These are phyloP conservation scores for Apiospora arundinis DNA, from an alignment of 2,329 filamentous ascomycete species.

Conservation along the genomic window DNA sequence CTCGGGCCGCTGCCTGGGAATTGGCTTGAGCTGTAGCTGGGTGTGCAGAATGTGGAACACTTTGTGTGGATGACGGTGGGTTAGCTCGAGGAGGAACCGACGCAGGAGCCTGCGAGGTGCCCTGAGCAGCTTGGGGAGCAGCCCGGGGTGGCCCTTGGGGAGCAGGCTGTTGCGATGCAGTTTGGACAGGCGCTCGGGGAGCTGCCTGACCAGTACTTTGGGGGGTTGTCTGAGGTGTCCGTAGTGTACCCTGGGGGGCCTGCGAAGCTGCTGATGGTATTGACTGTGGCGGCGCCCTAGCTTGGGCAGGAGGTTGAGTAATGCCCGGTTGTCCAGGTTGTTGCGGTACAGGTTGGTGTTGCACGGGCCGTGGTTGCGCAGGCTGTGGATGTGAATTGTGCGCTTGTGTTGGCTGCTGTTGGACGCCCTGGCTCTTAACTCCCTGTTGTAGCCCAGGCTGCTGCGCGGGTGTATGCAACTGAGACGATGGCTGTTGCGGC, in stretches of 20 bases:
- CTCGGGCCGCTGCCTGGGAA: neutral
- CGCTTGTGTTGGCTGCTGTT: conserved; percentile 1
- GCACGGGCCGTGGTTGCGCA: neutral
- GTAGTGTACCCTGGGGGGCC: neutral
- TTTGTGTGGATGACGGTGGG: neutral
- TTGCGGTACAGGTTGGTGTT: neutral
- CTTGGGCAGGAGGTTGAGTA: neutral
- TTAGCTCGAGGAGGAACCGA: neutral
- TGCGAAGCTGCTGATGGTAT: conserved; percentile 5
- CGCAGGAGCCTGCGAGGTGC: neutral
- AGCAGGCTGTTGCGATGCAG: neutral
- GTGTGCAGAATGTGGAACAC: neutral
- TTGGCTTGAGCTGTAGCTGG: neutral
- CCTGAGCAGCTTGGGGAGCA: neutral
- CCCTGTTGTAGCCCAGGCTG: neutral
- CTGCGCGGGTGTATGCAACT: conserved; percentile 6
- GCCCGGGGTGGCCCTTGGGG: neutral
- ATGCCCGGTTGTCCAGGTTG: neutral
- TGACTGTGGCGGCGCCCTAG: neutral
- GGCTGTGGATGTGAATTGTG: neutral
- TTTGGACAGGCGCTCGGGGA: neutral
- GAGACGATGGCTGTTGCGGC: conserved; percentile 11
- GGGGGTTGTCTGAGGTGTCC: neutral
- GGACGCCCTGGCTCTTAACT: neutral
- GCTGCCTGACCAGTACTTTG: neutral